These are phyloP conservation scores for Castanopsis chinensis DNA, from an alignment of 306 rosid genomes.

Conservation along the genomic window DNA sequence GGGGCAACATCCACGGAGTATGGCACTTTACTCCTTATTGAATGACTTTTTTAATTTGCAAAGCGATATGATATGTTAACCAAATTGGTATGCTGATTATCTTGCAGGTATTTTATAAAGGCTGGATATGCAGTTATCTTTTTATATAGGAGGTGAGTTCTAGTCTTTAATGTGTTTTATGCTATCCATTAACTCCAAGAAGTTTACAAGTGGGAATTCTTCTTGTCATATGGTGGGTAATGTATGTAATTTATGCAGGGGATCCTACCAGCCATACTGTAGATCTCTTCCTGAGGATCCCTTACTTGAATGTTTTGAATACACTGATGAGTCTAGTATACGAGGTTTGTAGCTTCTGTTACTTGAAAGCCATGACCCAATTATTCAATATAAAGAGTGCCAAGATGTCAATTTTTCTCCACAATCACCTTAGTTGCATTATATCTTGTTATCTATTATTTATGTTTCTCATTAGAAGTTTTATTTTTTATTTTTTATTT, in stretches of 20 bases:
- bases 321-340: conserved; percentile 42
- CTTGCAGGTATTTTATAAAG: conserved; percentile 70
- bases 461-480: no score
- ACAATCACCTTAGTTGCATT: background rate
- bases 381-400: background rate
- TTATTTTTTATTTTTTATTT: no score
- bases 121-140: conserved; percentile 97
- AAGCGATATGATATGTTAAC: conserved; percentile 4
- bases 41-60: background rate
- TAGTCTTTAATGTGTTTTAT: background rate
- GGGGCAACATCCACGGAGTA: conserved; percentile 99
- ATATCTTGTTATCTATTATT: background rate
- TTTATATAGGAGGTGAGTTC: conserved; percentile 60
- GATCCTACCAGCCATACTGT: conserved; percentile 89
- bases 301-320: conserved; percentile 76
- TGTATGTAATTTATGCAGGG: conserved; percentile 44
- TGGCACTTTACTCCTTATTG: conserved; percentile 17
- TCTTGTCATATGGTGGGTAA: conserved; percentile 8
- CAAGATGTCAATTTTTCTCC: conserved; percentile 7
- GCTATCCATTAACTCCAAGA: background rate
- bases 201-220: background rate
- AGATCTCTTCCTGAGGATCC: conserved; percentile 89
- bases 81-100: conserved; percentile 16
- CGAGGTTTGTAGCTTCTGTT: conserved; percentile 44
- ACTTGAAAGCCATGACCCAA: background rate